Base-by-base conservation (phyloP, 352 stramenopile species). In the Pseudoperonospora humuli region DNA sequence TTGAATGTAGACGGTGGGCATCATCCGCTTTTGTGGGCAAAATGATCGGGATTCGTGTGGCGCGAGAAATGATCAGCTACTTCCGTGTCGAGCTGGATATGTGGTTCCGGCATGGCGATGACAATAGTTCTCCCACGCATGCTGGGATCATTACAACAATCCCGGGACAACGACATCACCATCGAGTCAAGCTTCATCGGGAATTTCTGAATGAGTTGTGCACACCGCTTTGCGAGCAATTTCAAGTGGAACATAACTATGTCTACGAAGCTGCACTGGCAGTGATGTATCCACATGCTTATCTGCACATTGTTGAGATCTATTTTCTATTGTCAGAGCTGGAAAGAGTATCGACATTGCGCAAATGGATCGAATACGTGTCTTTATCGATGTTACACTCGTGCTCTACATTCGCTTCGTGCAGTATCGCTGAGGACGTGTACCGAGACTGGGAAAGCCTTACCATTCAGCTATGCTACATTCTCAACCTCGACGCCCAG, bases 11-110 rank as follows among this genome's bases (percentile, higher is more conserved):
- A n/a, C 59, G 76, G 7, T 89, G 75, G 77, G 75, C 80, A 28
- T 93, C 80, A 20, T 93, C 76, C 17, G 77, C 77, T 3, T 90
- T 93, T 65, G 80, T 93, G 15, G 80, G 76, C 3, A 93, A 90
- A 36, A 86, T 90, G 74, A 84, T 93, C 50, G 80, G 80, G 5
- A 83, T 90, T 39, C 76, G 75, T 18, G 77, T 93, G 2, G 77
- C 80, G 14, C 69, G 78, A 3, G 76, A 90, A 46, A 88, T 93
- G 77, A 93, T 93, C 32, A 85, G 64, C 15, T 70, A 89, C 39
- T 90, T 88, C 45, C 71, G 80, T n/a, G 46, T 54, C 11, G 71
- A 84, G 29, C 45, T 88, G 28, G 66, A 84, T 42, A 48, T 67
- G 24, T 61, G 57, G 44, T 73, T 69, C 55, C 45, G 57, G n/a